phyloP scores from a whole-genome alignment of 352 stramenopile species.

The Globisporangium cylindrosporum region DNA sequence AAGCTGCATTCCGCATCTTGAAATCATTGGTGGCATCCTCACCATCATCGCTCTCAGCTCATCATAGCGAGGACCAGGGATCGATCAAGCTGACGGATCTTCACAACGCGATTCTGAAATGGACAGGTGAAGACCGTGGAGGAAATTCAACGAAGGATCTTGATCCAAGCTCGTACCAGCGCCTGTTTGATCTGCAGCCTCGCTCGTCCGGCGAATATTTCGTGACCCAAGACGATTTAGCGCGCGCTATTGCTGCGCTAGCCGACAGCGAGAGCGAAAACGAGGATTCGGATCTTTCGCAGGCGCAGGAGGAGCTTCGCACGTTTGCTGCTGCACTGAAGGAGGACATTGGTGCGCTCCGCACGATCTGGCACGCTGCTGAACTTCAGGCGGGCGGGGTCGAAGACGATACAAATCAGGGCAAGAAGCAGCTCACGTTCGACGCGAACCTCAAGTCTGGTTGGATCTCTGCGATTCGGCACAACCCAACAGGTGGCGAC shows the following conservation, averaged over 20 bases:
- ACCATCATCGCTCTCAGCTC: not conserved
- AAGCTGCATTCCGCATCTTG: conserved; percentile 75
- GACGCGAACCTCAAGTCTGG: conserved; percentile 67
- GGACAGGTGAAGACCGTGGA: conserved; percentile 14
- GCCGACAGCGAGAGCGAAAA: conserved; percentile 23
- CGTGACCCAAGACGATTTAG: conserved; percentile 70
- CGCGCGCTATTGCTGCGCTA: conserved; percentile 46
- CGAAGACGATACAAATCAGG: conserved; percentile 22
- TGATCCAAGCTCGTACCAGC: conserved; percentile 21
- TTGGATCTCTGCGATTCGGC: conserved; percentile 71
- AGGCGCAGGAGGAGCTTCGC: conserved; percentile 37
- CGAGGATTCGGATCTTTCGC: conserved; percentile 10
- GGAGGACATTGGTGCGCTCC: conserved; percentile 49
- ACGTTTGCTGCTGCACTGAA: conserved; percentile 46
- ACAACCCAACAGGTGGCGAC: conserved; percentile 62
- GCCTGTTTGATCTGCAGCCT: conserved; percentile 47
- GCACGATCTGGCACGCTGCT: conserved; percentile 61
- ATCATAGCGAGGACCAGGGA: conserved; percentile 25
- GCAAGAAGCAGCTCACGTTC: conserved; percentile 54
- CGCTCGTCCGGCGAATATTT: conserved; percentile 38
- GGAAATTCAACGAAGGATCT: not conserved
- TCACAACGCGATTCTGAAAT: conserved; percentile 38
- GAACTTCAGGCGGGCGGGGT: conserved; percentile 53
- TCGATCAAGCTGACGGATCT: conserved; percentile 56
- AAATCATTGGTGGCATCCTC: conserved; percentile 33